Conservation (phyloP, 371 early-diverging fungal genomes). For the Apophysomyces ossiformis region DNA sequence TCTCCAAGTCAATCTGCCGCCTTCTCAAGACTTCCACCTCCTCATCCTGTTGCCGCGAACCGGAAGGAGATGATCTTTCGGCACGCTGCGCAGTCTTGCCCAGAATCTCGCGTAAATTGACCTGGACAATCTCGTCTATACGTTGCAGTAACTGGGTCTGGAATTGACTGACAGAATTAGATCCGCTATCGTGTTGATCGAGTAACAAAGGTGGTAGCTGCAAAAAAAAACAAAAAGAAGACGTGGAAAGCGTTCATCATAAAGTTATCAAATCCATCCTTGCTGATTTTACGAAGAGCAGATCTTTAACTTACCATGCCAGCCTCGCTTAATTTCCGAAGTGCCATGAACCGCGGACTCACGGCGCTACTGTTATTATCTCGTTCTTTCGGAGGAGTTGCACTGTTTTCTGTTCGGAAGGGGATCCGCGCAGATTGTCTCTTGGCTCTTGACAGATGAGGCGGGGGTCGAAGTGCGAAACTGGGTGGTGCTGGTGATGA, state of each 20-base stretch:
- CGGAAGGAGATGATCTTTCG: background rate
- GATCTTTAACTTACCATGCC: conserved; percentile 26
- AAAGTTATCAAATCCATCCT: background rate
- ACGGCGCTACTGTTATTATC: conserved; percentile 42
- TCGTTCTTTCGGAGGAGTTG: background rate
- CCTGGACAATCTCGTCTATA: conserved; percentile 34
- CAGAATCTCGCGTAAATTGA: background rate
- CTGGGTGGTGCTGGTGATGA: conserved; percentile 15
- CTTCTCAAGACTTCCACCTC: conserved; percentile 24
- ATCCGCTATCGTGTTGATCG: background rate
- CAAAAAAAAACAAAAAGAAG: too few species aligned
- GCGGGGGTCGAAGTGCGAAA: conserved; percentile 43
- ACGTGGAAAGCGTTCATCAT: too few species aligned
- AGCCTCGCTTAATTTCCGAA: conserved; percentile 47
- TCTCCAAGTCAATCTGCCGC: conserved; percentile 28
- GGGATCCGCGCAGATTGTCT: conserved; percentile 20
- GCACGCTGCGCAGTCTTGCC: background rate
- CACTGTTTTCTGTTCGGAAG: background rate
- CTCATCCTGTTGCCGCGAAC: conserved; percentile 23
- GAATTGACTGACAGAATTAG: background rate
- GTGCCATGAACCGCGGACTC: conserved; percentile 50
- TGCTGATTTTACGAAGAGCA: background rate
- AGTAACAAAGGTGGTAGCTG: background rate
- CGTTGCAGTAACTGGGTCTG: conserved; percentile 25
- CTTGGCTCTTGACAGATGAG: conserved; percentile 36